These are phyloP conservation scores for Amanita pseudoporphyria DNA, from an alignment of 768 basidiomycete species.

Conservation along the genomic window DNA sequence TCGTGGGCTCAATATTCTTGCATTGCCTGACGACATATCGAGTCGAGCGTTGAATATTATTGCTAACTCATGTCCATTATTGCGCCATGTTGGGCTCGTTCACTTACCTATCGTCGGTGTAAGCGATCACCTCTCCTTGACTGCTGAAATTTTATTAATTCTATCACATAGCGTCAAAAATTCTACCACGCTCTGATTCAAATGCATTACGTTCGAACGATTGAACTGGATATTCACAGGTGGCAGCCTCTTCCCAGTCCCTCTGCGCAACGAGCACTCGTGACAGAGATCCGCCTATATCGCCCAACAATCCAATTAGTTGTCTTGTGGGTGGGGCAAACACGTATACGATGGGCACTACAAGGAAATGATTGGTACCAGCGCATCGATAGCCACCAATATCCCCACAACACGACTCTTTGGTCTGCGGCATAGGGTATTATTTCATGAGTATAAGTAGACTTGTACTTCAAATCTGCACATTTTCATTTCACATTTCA, in stretches of 20 bases:
- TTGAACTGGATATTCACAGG: conserved; percentile 24
- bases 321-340: conserved; percentile 21
- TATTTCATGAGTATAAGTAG: background rate
- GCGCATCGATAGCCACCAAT: conserved; percentile 4
- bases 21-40: conserved; percentile 19
- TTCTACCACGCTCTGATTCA: conserved; percentile 18
- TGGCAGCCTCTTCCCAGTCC: conserved; percentile 20
- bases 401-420: background rate
- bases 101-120: conserved; percentile 20
- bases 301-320: conserved; percentile 19
- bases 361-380: conserved; percentile 4
- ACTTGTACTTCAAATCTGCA: background rate
- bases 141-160: background rate
- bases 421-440: background rate
- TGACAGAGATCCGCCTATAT: conserved; percentile 22
- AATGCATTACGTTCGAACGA: conserved; percentile 18
- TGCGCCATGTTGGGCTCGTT: conserved; percentile 20
- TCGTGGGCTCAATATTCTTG: conserved; percentile 19
- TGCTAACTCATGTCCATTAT: conserved; percentile 14
- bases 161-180: conserved; percentile 17
- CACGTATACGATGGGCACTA: conserved; percentile 18
- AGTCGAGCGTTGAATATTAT: conserved; percentile 14
- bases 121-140: conserved; percentile 9
- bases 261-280: conserved; percentile 21
- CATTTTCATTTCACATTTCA: background rate